A percentile compares a stretch with the other conserved stretches of the same genome.
Conservation (phyloP, 345 rosid genomes). For the Moricandia moricandioides region DNA sequence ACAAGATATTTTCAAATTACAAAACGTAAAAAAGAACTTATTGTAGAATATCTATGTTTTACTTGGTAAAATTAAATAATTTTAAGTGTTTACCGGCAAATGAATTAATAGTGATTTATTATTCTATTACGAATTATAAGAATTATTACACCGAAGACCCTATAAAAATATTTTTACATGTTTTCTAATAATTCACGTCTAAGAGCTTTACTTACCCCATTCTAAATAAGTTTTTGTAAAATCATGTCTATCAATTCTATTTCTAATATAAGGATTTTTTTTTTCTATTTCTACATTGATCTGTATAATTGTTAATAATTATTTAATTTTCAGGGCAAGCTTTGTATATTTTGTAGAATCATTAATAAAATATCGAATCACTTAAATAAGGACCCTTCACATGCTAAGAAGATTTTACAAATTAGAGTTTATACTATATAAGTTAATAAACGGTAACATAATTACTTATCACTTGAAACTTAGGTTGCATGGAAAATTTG, state of each 20-base stretch:
- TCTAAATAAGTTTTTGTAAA: neutral
- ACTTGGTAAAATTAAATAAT: neutral
- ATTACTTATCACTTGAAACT: too few relatives aligned
- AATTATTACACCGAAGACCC: neutral
- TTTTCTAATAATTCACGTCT: neutral
- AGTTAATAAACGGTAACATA: too few relatives aligned
- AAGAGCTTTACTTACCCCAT: too few relatives aligned
- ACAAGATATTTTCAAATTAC: neutral
- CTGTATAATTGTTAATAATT: neutral
- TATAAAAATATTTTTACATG: neutral
- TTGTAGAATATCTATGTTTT: neutral
- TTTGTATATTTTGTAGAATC: neutral
- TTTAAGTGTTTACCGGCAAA: neutral
- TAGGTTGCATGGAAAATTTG: too few relatives aligned
- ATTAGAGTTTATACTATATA: too few relatives aligned
- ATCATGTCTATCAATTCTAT: neutral
- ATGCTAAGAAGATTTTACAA: neutral
- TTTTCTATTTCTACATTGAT: neutral
- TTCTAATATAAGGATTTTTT: neutral
- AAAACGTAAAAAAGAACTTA: neutral
- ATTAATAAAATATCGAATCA: too few relatives aligned
- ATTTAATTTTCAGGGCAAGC: neutral
- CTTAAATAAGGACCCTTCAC: neutral
- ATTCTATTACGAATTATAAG: neutral
- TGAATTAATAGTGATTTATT: neutral